phyloP scores from a whole-genome alignment of 257 asterid species.

The Lycium ferocissimum region DNA sequence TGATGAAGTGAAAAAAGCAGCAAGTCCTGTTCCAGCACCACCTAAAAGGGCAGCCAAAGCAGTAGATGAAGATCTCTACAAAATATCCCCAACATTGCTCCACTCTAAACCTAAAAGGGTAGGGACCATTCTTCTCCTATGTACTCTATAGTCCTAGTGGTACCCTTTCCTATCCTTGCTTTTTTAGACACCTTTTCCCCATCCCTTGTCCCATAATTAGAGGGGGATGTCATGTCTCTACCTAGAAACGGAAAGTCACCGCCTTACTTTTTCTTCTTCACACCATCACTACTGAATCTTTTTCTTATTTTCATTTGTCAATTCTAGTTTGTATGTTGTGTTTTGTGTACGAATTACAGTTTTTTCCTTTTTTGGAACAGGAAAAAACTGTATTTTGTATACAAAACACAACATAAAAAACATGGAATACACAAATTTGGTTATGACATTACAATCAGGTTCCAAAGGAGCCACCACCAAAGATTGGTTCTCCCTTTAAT shows the following conservation, averaged over 20 bases:
- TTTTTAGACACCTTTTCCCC: not conserved
- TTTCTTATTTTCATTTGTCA: too few species aligned
- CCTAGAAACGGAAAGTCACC: not conserved
- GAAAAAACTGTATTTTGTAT: too few species aligned
- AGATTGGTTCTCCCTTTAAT: too few species aligned
- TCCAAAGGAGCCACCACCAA: too few species aligned
- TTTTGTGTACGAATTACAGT: too few species aligned
- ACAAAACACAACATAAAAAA: too few species aligned
- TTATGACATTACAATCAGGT: too few species aligned
- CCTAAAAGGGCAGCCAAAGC: conserved; percentile 57
- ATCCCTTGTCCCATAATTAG: not conserved
- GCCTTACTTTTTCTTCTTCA: not conserved
- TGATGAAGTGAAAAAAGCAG: conserved; percentile 31
- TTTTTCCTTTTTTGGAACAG: too few species aligned
- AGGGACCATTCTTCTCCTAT: not conserved
- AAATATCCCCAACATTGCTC: conserved; percentile 75
- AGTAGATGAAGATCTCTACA: conserved; percentile 84
- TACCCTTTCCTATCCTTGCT: not conserved
- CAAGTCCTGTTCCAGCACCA: conserved; percentile 39
- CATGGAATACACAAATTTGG: too few species aligned
- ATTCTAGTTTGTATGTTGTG: too few species aligned
- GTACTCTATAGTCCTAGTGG: not conserved
- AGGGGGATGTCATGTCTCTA: not conserved
- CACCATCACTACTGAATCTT: too few species aligned
- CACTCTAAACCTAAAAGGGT: conserved; percentile 57